phyloP scores from a whole-genome alignment of 2,329 filamentous ascomycete species.

The Stromatinia cepivora region DNA sequence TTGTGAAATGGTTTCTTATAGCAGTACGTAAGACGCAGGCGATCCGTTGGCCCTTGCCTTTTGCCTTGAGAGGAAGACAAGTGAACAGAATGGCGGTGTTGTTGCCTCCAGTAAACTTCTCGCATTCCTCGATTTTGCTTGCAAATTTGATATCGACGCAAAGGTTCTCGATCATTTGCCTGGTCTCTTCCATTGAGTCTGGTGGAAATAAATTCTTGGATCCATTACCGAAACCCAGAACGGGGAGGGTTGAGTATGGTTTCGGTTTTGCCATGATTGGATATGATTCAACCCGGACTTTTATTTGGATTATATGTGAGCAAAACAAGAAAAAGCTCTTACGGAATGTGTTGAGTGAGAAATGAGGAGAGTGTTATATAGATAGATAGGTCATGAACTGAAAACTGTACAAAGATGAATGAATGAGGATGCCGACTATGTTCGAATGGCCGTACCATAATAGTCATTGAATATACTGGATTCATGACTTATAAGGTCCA shows the following conservation, averaged over 20 bases:
- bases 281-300: neutral
- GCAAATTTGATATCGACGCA: neutral
- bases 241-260: neutral
- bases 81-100: neutral
- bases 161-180: neutral
- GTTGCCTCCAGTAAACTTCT: neutral
- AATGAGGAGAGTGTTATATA: neutral
- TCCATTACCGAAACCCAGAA: neutral
- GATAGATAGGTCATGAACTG: neutral
- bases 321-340: neutral
- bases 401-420: neutral
- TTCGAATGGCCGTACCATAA: neutral
- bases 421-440: neutral
- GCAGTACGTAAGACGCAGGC: neutral
- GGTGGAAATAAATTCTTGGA: conserved; percentile 1
- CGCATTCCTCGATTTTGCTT: neutral
- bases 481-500: neutral
- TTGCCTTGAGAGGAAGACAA: neutral
- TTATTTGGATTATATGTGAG: neutral
- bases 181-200: neutral
- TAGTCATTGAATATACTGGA: neutral
- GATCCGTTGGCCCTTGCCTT: neutral
- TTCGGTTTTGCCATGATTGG: neutral
- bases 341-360: neutral
- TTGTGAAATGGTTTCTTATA: neutral